A percentile compares a stretch with the other conserved stretches of the same genome.
phyloP scores from a whole-genome alignment of 176 grass and related monocot genomes.

The Chrysopogon serrulatus region DNA sequence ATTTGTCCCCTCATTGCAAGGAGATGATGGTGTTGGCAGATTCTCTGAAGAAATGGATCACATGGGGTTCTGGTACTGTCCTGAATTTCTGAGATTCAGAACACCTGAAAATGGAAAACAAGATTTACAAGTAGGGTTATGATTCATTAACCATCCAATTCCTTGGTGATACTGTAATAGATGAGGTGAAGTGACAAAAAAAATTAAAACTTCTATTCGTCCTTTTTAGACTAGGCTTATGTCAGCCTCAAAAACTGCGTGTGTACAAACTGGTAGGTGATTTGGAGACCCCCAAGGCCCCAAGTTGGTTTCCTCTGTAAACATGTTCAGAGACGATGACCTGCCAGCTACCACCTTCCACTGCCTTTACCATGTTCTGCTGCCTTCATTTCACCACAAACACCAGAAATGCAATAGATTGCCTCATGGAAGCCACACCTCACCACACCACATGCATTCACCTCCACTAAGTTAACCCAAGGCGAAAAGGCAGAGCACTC shows the following conservation, averaged over 20 bases:
- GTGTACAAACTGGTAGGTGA: constrained; percentile 9
- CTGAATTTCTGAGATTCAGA: neutral
- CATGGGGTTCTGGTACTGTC: neutral
- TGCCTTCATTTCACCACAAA: neutral
- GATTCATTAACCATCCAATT: neutral
- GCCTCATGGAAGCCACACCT: constrained; percentile 4
- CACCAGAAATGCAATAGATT: constrained; percentile 9
- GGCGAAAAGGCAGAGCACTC: constrained; percentile 26
- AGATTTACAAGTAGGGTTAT: neutral
- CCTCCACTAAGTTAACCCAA: neutral
- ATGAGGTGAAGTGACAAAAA: neutral
- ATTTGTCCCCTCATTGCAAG: constrained; percentile 29
- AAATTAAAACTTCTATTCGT: neutral
- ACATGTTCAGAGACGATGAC: constrained; percentile 35
- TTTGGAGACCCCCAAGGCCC: constrained; percentile 3
- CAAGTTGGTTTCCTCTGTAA: constrained; percentile 30
- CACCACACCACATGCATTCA: neutral
- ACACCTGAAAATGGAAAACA: constrained; percentile 27
- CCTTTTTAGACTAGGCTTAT: neutral
- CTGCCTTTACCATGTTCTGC: constrained; percentile 2
- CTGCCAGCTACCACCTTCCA: constrained; percentile 28
- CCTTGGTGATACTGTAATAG: neutral
- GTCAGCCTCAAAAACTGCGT: constrained; percentile 19
- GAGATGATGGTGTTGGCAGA: neutral
- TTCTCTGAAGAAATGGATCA: constrained; percentile 17